Evolutionary conservation across 2,329 filamentous ascomycete species (phyloP).

Genomic region (Fusarium sp.): DNA sequence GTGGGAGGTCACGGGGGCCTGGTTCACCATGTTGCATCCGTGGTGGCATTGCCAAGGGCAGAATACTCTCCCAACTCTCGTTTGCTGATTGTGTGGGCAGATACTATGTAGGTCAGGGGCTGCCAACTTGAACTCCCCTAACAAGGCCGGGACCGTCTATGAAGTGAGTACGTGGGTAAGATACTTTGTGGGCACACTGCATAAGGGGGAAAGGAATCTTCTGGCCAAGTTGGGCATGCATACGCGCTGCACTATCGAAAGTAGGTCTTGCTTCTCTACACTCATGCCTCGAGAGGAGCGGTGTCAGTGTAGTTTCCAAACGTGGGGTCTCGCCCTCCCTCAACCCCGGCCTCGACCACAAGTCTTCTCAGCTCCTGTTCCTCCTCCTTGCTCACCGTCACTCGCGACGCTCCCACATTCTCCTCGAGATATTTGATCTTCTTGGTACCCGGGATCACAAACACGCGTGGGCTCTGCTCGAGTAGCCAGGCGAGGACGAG

Average conservation of each 20-base stretch:
- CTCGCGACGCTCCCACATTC: slow-evolving; percentile 50
- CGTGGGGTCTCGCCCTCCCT: slow-evolving; percentile 39
- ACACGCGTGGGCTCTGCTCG: slow-evolving; percentile 68
- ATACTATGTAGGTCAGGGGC: slow-evolving; percentile 34
- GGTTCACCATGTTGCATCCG: slow-evolving; percentile 23
- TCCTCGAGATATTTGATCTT: slow-evolving; percentile 59
- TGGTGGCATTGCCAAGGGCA: not conserved
- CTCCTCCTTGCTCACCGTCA: slow-evolving; percentile 49
- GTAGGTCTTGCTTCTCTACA: not conserved
- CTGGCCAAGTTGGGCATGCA: not conserved
- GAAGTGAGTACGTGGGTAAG: slow-evolving; percentile 16
- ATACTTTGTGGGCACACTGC: slow-evolving; percentile 28
- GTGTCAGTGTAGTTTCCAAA: slow-evolving; percentile 34
- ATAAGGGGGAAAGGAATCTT: slow-evolving; percentile 3
- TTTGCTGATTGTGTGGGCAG: slow-evolving; percentile 26
- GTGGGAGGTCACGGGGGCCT: slow-evolving; percentile 37
- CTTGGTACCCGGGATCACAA: slow-evolving; percentile 67
- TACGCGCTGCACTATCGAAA: slow-evolving; percentile 13
- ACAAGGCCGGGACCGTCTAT: slow-evolving; percentile 8
- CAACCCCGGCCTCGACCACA: slow-evolving; percentile 41
- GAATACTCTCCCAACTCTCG: not conserved
- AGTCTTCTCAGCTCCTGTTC: slow-evolving; percentile 46
- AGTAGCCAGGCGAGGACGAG: slow-evolving; percentile 72
- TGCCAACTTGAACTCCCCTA: slow-evolving; percentile 14
- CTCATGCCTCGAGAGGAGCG: slow-evolving; percentile 22